These are phyloP conservation scores for Omphalotus olearius DNA, from an alignment of 1,284 basidiomycete genomes.

Conservation along the genomic window DNA sequence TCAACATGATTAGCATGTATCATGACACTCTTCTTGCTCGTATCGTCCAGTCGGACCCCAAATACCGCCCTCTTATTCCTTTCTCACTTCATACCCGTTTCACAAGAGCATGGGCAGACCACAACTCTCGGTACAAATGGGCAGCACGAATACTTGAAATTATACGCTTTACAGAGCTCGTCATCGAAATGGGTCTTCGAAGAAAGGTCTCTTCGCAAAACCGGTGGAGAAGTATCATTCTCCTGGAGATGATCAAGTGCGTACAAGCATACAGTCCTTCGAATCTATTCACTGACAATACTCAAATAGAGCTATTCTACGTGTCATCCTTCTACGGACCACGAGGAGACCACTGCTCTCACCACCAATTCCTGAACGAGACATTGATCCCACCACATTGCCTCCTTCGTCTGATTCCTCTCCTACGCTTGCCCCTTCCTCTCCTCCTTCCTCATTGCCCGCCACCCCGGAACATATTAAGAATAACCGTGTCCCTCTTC, in stretches of 20 bases:
- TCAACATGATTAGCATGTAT: constrained; percentile 80
- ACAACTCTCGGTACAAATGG: constrained; percentile 68
- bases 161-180: constrained; percentile 73
- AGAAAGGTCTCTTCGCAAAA: constrained; percentile 58
- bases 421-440: constrained; percentile 55
- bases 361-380: constrained; percentile 79
- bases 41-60: constrained; percentile 58
- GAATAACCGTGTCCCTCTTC: constrained; percentile 71
- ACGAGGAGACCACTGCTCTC: constrained; percentile 73
- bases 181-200: constrained; percentile 83
- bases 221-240: constrained; percentile 69
- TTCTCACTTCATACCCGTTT: constrained; percentile 71
- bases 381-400: constrained; percentile 72
- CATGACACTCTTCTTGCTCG: constrained; percentile 80
- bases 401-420: constrained; percentile 54
- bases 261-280: constrained; percentile 22
- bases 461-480: constrained; percentile 69
- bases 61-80: constrained; percentile 66
- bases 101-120: constrained; percentile 79
- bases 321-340: constrained; percentile 64
- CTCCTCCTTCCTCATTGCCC: constrained; percentile 45
- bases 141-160: constrained; percentile 69
- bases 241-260: constrained; percentile 80
- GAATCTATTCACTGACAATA: constrained; percentile 8
- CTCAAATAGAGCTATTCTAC: constrained; percentile 59